phyloP scores from a whole-genome alignment of 192 early-diverging fungal genomes.

The Coemansia sp. region DNA sequence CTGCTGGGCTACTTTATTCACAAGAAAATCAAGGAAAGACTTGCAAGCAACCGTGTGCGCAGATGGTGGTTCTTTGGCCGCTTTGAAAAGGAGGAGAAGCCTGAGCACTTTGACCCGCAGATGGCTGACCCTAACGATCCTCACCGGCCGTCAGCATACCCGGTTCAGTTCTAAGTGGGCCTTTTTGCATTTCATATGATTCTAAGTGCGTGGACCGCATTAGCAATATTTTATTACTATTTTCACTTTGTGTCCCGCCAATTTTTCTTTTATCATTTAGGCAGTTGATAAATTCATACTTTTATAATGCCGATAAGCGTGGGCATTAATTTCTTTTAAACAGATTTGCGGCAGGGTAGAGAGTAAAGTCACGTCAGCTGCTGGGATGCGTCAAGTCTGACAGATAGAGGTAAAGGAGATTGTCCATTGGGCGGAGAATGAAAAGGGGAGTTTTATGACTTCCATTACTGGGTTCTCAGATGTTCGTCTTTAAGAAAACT shows the following conservation, averaged over 20 bases:
- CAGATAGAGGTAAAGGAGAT: neutral
- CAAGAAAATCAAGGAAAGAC: constrained; percentile 6
- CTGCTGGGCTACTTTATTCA: constrained; percentile 17
- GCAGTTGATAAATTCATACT: neutral
- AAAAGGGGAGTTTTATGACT: neutral
- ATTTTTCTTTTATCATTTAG: neutral
- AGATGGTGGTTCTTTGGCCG: constrained; percentile 43
- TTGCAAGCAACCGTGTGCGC: constrained; percentile 20
- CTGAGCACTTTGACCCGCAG: neutral
- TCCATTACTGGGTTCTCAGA: neutral
- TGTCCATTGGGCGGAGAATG: neutral
- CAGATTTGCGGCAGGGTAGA: neutral
- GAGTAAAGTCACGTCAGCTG: neutral
- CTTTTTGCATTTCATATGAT: constrained; percentile 2
- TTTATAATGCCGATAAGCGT: neutral
- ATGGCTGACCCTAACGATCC: constrained; percentile 16
- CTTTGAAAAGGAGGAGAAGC: constrained; percentile 17
- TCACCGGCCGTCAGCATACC: constrained; percentile 11
- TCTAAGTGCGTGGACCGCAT: neutral
- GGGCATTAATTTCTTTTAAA: neutral
- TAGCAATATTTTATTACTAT: no score
- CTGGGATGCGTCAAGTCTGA: neutral
- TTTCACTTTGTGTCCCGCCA: neutral
- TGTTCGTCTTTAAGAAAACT: no score
- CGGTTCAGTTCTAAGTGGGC: constrained; percentile 12